A percentile compares a stretch with the other conserved stretches of the same genome.
Conservation (phyloP, 139 green algal genomes). For the Tetraselmis striata region DNA sequence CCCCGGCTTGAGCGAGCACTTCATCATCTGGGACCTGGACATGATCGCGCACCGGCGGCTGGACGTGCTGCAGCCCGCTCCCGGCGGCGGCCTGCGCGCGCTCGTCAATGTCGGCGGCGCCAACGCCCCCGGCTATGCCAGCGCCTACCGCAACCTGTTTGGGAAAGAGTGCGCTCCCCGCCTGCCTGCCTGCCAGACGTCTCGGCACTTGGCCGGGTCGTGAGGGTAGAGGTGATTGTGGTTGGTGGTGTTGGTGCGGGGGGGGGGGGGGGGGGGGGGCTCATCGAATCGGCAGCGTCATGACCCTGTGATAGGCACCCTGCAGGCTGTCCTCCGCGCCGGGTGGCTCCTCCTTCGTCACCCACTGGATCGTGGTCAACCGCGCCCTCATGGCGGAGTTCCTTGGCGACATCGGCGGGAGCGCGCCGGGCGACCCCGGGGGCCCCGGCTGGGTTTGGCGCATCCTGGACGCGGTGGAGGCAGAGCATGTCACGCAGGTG, state of each 20-base stretch:
- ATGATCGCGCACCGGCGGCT: constrained; percentile 38
- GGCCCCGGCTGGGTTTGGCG: constrained; percentile 27
- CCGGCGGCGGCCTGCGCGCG: not conserved
- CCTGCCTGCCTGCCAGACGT: not conserved
- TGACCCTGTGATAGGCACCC: not conserved
- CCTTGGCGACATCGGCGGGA: constrained; percentile 4
- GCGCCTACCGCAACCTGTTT: constrained; percentile 20
- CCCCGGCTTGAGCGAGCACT: constrained; percentile 26
- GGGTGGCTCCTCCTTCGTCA: constrained; percentile 48
- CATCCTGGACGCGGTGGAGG: constrained; percentile 21
- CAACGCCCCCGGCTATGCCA: constrained; percentile 18
- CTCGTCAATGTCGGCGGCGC: constrained; percentile 37
- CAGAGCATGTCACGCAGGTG: not conserved
- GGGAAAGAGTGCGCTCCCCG: not conserved
- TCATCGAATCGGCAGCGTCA: no score
- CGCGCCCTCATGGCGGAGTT: constrained; percentile 38
- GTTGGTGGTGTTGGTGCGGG: no score
- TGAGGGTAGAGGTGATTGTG: no score
- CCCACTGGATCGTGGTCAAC: constrained; percentile 44
- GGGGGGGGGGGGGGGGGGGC: no score
- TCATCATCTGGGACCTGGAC: constrained; percentile 48
- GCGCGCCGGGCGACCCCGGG: not conserved
- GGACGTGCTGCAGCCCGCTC: constrained; percentile 9
- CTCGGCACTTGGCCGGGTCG: no score
- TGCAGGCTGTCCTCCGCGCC: constrained; percentile 22